A percentile compares a stretch with the other conserved stretches of the same genome.
Evolutionary conservation across 345 rosid species (phyloP).

Genomic region (Eucalyptus polyanthemos): DNA sequence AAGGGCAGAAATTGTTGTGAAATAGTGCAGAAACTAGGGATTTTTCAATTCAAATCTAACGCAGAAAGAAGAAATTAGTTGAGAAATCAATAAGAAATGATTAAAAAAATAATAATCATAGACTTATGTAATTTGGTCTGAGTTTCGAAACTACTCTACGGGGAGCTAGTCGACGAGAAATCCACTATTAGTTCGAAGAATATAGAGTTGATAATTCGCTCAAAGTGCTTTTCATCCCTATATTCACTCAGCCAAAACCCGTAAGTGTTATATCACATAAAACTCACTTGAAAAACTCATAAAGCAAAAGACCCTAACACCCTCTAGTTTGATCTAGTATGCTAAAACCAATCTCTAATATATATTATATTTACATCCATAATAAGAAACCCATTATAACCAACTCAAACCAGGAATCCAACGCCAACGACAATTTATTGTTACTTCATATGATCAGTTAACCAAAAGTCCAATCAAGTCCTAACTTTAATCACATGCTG

Average conservation of each 20-base stretch:
- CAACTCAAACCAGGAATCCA: not conserved
- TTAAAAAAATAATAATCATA: too few relatives aligned
- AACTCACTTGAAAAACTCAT: not conserved
- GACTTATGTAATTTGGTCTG: not conserved
- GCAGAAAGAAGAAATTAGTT: not conserved
- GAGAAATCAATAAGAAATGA: not conserved
- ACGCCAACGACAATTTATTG: not conserved
- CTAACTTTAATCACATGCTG: not conserved
- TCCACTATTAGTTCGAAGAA: too few relatives aligned
- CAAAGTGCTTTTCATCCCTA: not conserved
- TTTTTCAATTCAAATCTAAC: not conserved
- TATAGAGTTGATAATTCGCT: not conserved
- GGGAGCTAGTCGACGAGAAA: fast-evolving
- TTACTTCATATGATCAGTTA: not conserved
- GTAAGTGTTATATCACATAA: too few relatives aligned
- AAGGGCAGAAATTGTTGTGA: not conserved
- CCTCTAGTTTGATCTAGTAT: not conserved
- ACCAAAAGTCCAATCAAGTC: not conserved
- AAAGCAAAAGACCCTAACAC: not conserved
- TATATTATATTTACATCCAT: not conserved
- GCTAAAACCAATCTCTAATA: not conserved
- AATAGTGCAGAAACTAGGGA: not conserved
- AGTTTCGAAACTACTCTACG: not conserved
- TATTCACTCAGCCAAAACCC: not conserved
- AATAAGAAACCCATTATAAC: not conserved